phyloP scores from a whole-genome alignment of 176 grass and related monocot genomes.

The Oryza coarctata region DNA sequence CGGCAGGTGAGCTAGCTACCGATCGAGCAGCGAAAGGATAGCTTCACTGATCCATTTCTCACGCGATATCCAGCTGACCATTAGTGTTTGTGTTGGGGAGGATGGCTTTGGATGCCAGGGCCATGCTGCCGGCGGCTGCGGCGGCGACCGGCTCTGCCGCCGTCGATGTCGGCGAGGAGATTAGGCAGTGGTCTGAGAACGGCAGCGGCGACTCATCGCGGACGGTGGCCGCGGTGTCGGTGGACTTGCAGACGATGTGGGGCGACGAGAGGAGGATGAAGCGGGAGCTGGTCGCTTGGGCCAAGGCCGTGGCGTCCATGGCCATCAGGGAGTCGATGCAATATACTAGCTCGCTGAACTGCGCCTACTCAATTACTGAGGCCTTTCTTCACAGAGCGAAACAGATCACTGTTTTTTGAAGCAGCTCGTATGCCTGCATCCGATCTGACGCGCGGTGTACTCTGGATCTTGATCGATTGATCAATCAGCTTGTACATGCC shows the following conservation, averaged over 20 bases:
- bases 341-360: background rate
- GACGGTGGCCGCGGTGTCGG: background rate
- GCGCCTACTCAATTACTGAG: too few relatives aligned
- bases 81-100: too few relatives aligned
- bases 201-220: background rate
- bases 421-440: background rate
- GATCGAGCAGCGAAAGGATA: background rate
- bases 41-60: background rate
- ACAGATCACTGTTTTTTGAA: background rate
- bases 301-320: slow-evolving; percentile 73
- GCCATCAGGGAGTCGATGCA: slow-evolving; percentile 47
- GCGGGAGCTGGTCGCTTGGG: slow-evolving; percentile 62
- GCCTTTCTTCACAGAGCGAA: background rate
- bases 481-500: slow-evolving; percentile 1
- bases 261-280: slow-evolving; percentile 64
- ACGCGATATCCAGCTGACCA: background rate
- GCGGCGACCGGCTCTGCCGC: background rate
- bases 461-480: background rate
- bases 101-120: slow-evolving; percentile 38
- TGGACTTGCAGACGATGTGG: slow-evolving; percentile 31
- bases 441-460: background rate
- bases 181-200: background rate
- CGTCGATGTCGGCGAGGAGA: background rate
- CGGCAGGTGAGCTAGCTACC: background rate
- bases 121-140: background rate